Conservation (phyloP, 441 rosid species). For the Pelargonium citronellum region DNA sequence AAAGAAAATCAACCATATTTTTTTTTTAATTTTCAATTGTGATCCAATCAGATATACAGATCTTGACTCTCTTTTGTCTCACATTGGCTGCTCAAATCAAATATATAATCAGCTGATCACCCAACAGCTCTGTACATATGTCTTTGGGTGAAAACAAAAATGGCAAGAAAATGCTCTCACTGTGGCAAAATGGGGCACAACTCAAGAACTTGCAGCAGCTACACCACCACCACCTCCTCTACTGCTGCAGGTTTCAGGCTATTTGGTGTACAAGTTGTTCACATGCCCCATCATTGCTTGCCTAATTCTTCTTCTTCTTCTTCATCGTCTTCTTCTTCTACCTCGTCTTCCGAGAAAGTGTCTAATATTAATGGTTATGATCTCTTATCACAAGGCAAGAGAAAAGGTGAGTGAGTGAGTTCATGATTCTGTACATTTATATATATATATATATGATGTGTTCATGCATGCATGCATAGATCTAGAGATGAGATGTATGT, state of each 20-base stretch:
- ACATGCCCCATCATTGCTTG: background rate
- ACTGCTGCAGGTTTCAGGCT: constrained; percentile 21
- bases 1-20: too few species aligned
- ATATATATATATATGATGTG: background rate
- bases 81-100: background rate
- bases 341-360: background rate
- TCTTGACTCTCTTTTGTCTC: background rate
- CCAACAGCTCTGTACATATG: background rate
- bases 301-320: background rate
- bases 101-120: too few species aligned
- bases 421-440: background rate
- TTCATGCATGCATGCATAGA: background rate
- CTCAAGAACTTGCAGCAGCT: constrained; percentile 24
- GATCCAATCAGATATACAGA: background rate
- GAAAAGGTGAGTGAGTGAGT: constrained; percentile 21
- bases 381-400: constrained; percentile 19
- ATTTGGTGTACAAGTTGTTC: constrained; percentile 23
- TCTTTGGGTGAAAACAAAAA: constrained; percentile 11
- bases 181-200: constrained; percentile 30
- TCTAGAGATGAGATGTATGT: too few species aligned
- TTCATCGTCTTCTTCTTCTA: background rate
- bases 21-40: background rate
- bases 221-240: background rate
- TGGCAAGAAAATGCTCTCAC: constrained; percentile 32
- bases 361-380: constrained; percentile 5